Conservation (phyloP, 129 eudicot genomes). For the Escallonia herrerae region DNA sequence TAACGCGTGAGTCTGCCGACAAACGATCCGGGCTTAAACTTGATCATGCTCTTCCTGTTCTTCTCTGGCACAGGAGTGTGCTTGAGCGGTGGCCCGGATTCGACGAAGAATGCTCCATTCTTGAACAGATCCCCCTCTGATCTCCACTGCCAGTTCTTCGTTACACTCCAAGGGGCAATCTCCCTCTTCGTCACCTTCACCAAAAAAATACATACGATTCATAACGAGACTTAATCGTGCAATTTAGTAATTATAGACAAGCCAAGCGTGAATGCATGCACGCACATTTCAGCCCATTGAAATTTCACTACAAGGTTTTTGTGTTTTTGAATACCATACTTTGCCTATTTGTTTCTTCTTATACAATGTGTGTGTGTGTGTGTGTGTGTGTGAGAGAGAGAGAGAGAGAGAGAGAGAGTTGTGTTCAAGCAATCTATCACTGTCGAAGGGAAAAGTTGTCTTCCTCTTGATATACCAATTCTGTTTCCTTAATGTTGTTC, state of each 20-base stretch:
- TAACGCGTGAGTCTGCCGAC: constrained; percentile 51
- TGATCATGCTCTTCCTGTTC: constrained; percentile 20
- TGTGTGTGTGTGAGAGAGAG: too few relatives aligned
- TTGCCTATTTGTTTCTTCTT: too few relatives aligned
- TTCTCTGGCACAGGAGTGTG: constrained; percentile 12
- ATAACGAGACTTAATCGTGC: not conserved
- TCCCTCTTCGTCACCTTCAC: constrained; percentile 57
- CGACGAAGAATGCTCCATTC: constrained; percentile 64
- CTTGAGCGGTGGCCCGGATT: constrained; percentile 47
- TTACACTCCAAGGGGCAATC: constrained; percentile 30
- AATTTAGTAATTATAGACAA: too few relatives aligned
- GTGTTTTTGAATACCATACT: too few relatives aligned
- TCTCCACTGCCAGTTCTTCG: constrained; percentile 85
- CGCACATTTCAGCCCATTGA: too few relatives aligned
- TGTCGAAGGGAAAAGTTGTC: too few relatives aligned
- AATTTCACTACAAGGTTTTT: too few relatives aligned
- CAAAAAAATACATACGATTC: not conserved
- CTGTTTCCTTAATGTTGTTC: not conserved
- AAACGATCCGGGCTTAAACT: constrained; percentile 42
- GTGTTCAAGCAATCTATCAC: too few relatives aligned
- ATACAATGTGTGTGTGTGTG: too few relatives aligned
- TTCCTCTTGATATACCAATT: too few relatives aligned
- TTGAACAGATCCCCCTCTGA: constrained; percentile 51
- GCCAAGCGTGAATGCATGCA: too few relatives aligned
- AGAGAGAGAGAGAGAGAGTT: too few relatives aligned